phyloP scores from a whole-genome alignment of 2,329 filamentous ascomycete genomes.

The Clathrospora elynae region DNA sequence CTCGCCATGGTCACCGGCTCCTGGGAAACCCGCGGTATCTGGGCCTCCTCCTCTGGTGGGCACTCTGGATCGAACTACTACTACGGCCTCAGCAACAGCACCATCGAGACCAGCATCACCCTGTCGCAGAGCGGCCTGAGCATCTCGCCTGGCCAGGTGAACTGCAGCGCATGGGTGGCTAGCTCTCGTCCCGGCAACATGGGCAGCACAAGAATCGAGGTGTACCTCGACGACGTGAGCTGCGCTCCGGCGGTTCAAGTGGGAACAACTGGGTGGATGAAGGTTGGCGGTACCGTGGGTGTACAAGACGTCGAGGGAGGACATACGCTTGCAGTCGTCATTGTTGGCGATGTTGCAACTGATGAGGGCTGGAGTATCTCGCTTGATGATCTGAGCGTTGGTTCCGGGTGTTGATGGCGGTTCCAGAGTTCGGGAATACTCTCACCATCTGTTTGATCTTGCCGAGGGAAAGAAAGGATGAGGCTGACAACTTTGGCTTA shows the following conservation, averaged over 20 bases:
- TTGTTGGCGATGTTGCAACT: conserved; percentile 18
- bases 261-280: conserved; percentile 15
- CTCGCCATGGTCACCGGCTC: conserved; percentile 23
- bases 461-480: too few relatives aligned
- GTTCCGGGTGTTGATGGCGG: conserved; percentile 17
- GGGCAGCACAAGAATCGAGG: conserved; percentile 19
- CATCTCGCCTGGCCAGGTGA: conserved; percentile 1
- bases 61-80: conserved; percentile 15
- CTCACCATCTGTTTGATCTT: too few relatives aligned
- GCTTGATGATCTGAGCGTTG: conserved; percentile 25
- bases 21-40: conserved; percentile 17
- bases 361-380: conserved; percentile 17
- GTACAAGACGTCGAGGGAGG: conserved; percentile 10
- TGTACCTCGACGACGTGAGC: conserved; percentile 22
- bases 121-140: conserved; percentile 20
- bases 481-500: too few relatives aligned
- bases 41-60: conserved; percentile 5
- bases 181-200: conserved; percentile 8
- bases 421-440: too few relatives aligned
- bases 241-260: conserved; percentile 14
- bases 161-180: conserved; percentile 22
- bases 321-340: conserved; percentile 21
- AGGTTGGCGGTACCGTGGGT: conserved; percentile 11
- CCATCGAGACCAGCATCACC: conserved; percentile 12
- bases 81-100: conserved; percentile 18